Base-by-base conservation (phyloP, 495 filamentous ascomycete species). In the Trichoderma gamsii region DNA sequence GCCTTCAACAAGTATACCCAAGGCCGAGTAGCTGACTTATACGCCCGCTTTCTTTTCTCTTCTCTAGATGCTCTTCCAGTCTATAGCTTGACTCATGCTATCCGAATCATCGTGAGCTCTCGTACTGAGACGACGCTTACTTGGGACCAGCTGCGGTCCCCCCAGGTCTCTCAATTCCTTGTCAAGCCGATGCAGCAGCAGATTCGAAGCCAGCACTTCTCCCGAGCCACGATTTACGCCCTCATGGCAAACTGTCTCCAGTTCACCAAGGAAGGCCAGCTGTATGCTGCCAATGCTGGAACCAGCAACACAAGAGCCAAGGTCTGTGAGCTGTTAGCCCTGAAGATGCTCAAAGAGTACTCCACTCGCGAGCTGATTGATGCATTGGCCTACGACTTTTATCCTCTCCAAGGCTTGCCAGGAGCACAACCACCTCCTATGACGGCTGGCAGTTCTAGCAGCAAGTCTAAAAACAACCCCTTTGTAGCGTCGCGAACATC, bases 101-200 rank as follows among this genome's bases (percentile, higher is more conserved):
- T 97, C 65, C 90, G 93, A 67, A 85, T 90, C 23, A 80, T 97
- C 52, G 88, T 98, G 61, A 83, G 90, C 65, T 82, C 90, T 25
- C 85, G 89, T 76, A 94, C 91, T 77, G 93, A 98, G 77, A 97
- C 93, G 4, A 93, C 91, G 0, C 78, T 98, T 65, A 88, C 91
- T n/a, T 98, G 93, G 93, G 93, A 97, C 69, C 94, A 98, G 77
- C 81, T 98, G 69, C 86, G 93, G 64, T 96, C 93, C 12, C 94
- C 93, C 8, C 94, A 98, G 75, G 89, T 98, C 43, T 97, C 92
- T 18, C 92, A 96, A 76, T 98, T 98, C 75, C 83, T 98, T 27
- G 84, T 97, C 72, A 98, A 97, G 80, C 94, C 94, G 3, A 85
- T 87, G 80, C 92, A 92, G 76, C 90, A 93, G 70, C 89, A 92